Conservation (phyloP, 306 rosid species). For the Cucurbita ficifolia region DNA sequence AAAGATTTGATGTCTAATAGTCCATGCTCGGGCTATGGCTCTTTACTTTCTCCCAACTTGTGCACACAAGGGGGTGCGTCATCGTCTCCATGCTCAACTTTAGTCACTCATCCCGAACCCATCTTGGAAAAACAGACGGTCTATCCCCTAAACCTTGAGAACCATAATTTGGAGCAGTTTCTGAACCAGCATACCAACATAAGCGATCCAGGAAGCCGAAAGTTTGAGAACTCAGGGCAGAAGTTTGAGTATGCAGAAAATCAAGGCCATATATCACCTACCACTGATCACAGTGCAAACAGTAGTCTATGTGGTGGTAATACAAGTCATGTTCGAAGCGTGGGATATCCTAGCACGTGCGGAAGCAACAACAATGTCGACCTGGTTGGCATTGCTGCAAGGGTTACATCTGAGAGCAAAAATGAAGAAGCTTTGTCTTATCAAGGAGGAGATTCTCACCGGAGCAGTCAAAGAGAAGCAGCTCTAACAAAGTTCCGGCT, state of each 20-base stretch:
- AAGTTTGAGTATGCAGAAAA: conserved; percentile 40
- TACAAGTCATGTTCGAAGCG: conserved; percentile 33
- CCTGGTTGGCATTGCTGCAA: conserved; percentile 23
- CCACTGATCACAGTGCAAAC: conserved; percentile 59
- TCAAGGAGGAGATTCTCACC: conserved; percentile 29
- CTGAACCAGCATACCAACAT: conserved; percentile 16
- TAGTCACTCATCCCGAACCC: conserved; percentile 35
- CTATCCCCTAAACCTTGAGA: conserved; percentile 33
- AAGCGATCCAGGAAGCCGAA: conserved; percentile 20
- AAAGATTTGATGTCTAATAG: conserved; percentile 46
- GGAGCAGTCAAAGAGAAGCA: conserved; percentile 62
- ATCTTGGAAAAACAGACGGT: conserved; percentile 35
- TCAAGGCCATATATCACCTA: conserved; percentile 41
- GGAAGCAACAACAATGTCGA: conserved; percentile 58
- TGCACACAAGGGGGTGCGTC: conserved; percentile 36
- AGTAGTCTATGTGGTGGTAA: conserved; percentile 61
- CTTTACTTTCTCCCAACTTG: conserved; percentile 37
- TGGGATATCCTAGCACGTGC: conserved; percentile 68
- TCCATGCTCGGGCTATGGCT: conserved; percentile 30
- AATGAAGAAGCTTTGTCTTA: conserved; percentile 36
- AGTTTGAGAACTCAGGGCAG: conserved; percentile 28
- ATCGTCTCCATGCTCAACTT: conserved; percentile 28
- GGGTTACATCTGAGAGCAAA: conserved; percentile 42
- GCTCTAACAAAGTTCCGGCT: conserved; percentile 78
- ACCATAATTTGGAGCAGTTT: conserved; percentile 31